phyloP scores from a whole-genome alignment of 1,284 basidiomycete genomes.

The Cryptococcus sp. region DNA sequence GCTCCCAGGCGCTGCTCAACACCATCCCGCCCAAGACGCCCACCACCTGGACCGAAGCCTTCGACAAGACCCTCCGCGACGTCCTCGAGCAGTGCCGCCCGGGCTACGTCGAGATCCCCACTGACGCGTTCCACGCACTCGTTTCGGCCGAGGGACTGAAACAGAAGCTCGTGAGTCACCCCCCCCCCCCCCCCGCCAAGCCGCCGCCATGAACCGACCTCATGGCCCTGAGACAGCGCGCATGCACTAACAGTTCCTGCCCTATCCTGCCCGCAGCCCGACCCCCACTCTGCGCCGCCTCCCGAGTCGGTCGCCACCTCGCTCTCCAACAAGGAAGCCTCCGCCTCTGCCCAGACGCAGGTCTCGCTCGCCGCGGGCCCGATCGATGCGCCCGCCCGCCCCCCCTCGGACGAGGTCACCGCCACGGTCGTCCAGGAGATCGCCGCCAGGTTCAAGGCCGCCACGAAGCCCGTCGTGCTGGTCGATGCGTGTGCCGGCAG shows the following conservation, averaged over 20 bases:
- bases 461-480: constrained; percentile 70
- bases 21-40: constrained; percentile 50
- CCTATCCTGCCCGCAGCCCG: constrained; percentile 40
- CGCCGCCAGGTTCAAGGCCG: constrained; percentile 60
- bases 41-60: constrained; percentile 60
- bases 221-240: too few relatives aligned
- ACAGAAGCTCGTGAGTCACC: constrained; percentile 55
- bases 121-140: constrained; percentile 69
- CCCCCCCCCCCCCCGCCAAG: not conserved
- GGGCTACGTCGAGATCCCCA: constrained; percentile 84
- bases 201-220: constrained; percentile 4
- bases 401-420: constrained; percentile 56
- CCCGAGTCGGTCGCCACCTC: constrained; percentile 20
- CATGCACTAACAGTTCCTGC: too few relatives aligned
- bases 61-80: constrained; percentile 74
- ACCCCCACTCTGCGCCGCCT: constrained; percentile 46
- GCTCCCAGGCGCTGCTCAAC: constrained; percentile 63
- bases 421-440: constrained; percentile 72
- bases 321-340: constrained; percentile 11
- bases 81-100: constrained; percentile 75
- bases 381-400: constrained; percentile 10
- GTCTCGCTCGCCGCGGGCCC: constrained; percentile 5
- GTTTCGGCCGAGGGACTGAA: constrained; percentile 66
- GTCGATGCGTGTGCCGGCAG: constrained; percentile 85
- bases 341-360: constrained; percentile 15